These are phyloP conservation scores for Solanum dulcamara DNA, from an alignment of 257 asterid species.

Conservation along the genomic window DNA sequence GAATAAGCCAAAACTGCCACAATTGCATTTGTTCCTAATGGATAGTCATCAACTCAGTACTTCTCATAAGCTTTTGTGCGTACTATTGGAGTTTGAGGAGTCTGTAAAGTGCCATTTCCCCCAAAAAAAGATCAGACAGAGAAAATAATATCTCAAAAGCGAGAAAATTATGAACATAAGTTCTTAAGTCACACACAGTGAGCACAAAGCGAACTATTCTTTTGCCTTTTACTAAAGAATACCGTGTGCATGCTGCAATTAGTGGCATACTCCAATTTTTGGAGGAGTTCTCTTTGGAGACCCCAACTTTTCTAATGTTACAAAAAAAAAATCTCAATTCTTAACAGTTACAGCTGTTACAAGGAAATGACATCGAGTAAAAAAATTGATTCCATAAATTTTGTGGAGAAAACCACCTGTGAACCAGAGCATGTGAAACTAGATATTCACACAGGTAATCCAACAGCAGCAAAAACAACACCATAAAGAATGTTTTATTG, in stretches of 20 bases:
- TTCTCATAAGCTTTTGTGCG: slow-evolving; percentile 85
- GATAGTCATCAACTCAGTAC: slow-evolving; percentile 73
- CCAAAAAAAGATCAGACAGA: not conserved
- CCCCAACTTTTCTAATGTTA: no score
- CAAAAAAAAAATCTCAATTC: no score
- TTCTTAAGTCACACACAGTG: not conserved
- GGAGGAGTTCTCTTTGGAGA: no score
- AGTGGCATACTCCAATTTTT: no score
- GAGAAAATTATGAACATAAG: not conserved
- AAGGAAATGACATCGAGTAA: not conserved
- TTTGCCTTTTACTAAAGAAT: no score
- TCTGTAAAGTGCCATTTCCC: slow-evolving; percentile 34
- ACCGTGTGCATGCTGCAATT: no score
- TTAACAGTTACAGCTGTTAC: not conserved
- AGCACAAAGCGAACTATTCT: no score
- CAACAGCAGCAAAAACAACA: not conserved
- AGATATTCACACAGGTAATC: not conserved
- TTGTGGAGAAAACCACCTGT: not conserved
- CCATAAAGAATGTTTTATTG: not conserved
- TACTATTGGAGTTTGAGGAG: slow-evolving; percentile 96
- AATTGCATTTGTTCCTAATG: slow-evolving; percentile 92
- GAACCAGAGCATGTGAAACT: not conserved
- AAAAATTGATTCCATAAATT: not conserved
- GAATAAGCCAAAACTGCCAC: slow-evolving; percentile 98
- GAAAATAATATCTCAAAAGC: not conserved